Conservation (phyloP, 331 rosid species). For the Quercus tomentella region DNA sequence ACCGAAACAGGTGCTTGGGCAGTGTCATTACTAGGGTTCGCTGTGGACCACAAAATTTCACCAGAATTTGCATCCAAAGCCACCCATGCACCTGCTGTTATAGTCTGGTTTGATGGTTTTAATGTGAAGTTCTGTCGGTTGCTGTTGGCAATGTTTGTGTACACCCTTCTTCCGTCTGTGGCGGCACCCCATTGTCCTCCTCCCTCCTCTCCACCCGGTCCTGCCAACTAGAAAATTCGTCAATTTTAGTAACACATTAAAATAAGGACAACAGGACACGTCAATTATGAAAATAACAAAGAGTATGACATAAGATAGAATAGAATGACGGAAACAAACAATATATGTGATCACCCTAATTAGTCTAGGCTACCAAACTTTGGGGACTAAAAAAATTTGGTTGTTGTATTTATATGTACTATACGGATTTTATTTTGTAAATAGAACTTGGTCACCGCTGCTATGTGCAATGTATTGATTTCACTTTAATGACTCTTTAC, state of each 20-base stretch:
- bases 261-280: no score
- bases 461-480: neutral
- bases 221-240: constrained; percentile 19
- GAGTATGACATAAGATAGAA: no score
- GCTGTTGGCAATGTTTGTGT: constrained; percentile 34
- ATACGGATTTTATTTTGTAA: no score
- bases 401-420: no score
- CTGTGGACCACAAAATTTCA: constrained; percentile 23
- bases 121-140: constrained; percentile 24
- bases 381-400: no score
- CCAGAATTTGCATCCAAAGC: constrained; percentile 26
- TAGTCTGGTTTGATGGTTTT: constrained; percentile 25
- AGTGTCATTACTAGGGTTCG: constrained; percentile 34
- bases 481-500: neutral
- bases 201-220: constrained; percentile 32
- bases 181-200: constrained; percentile 45
- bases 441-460: neutral
- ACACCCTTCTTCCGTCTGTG: constrained; percentile 31
- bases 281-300: no score
- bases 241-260: neutral
- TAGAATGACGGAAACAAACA: no score
- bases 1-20: constrained; percentile 28
- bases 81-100: constrained; percentile 32
- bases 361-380: no score
- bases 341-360: no score